phyloP scores from a whole-genome alignment of 352 stramenopile species.

The Pythium scleroteichum region DNA sequence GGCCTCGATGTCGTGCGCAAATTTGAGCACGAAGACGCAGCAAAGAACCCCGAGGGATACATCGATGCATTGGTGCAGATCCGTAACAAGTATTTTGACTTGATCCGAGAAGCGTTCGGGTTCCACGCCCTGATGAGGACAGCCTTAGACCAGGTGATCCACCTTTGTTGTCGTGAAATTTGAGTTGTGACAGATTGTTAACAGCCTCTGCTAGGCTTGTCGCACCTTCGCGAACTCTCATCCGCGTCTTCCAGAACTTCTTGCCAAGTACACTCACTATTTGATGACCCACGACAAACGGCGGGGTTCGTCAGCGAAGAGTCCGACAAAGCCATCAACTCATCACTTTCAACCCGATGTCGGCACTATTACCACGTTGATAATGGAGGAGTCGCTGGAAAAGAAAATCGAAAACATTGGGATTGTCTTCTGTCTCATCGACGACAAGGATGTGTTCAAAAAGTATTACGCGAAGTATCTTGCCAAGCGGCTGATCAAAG shows the following conservation, averaged over 20 bases:
- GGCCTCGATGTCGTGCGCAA: conserved; percentile 77
- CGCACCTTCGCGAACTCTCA: conserved; percentile 84
- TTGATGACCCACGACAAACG: conserved; percentile 82
- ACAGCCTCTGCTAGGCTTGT: conserved; percentile 50
- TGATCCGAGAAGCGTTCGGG: conserved; percentile 85
- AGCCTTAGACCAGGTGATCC: conserved; percentile 73
- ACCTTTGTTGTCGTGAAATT: conserved; percentile 4
- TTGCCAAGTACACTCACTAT: conserved; percentile 85
- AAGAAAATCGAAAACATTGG: conserved; percentile 82
- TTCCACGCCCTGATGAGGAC: conserved; percentile 83
- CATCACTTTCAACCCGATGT: not conserved
- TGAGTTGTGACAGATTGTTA: not conserved
- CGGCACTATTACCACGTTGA: conserved; percentile 26
- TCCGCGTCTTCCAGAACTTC: conserved; percentile 68
- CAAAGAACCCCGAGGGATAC: conserved; percentile 80
- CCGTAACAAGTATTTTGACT: conserved; percentile 78
- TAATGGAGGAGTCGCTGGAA: conserved; percentile 65
- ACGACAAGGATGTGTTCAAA: conserved; percentile 90
- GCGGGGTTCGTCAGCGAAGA: conserved; percentile 15
- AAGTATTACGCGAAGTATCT: conserved; percentile 88
- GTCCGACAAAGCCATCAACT: conserved; percentile 12
- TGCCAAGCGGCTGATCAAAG: conserved; percentile 85
- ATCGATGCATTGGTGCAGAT: conserved; percentile 85
- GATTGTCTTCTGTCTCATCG: conserved; percentile 86
- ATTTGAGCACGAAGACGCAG: conserved; percentile 80